Conservation (phyloP, 768 basidiomycete species). For the Leucocoprinus leucothites region DNA sequence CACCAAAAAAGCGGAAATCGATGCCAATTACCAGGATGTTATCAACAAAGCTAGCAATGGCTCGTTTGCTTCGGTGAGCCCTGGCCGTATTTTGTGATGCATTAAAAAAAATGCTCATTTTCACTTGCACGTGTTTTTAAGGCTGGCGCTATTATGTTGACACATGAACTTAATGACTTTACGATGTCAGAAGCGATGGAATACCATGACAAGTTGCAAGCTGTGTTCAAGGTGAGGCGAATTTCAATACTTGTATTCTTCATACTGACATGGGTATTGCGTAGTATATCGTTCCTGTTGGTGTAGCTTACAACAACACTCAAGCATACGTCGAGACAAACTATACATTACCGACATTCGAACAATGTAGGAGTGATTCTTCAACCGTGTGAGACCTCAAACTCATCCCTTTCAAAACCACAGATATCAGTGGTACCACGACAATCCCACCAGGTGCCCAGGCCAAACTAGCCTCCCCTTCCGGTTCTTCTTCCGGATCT, state of each 20-base stretch:
- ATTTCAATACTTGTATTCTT: no score
- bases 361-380: conserved; percentile 29
- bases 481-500: no score
- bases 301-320: conserved; percentile 46
- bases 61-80: conserved; percentile 31
- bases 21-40: conserved; percentile 53
- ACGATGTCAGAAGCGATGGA: conserved; percentile 60
- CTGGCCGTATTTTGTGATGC: conserved; percentile 5
- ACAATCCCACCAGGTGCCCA: no score
- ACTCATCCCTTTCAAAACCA: no score
- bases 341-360: conserved; percentile 39
- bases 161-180: conserved; percentile 58
- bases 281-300: conserved; percentile 52
- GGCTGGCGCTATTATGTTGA: conserved; percentile 51
- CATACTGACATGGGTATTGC: no score
- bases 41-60: conserved; percentile 43
- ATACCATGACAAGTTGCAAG: conserved; percentile 41
- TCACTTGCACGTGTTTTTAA: conserved; percentile 16
- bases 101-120: not conserved
- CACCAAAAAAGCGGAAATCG: conserved; percentile 41
- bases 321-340: conserved; percentile 51
- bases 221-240: conserved; percentile 37
- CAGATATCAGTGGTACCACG: conserved; percentile 6
- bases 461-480: no score
- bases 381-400: no score